Evolutionary conservation across 352 stramenopile genomes (phyloP).

Genomic region (Globisporangium abappressorium): DNA sequence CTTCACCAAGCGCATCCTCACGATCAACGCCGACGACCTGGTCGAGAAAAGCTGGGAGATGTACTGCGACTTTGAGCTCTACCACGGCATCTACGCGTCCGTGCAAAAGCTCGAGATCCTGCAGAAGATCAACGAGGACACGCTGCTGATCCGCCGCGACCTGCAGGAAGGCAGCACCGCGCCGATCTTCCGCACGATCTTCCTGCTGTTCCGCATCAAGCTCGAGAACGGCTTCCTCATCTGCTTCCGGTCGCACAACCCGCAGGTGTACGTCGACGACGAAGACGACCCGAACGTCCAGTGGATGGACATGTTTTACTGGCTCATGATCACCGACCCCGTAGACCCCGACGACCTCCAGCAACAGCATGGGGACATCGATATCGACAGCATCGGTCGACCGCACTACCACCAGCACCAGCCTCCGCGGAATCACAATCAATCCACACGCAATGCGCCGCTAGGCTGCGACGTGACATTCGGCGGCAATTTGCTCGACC

Average conservation of each 20-base stretch:
- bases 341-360: conserved; percentile 2
- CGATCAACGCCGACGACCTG: conserved; percentile 58
- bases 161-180: conserved; percentile 55
- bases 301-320: conserved; percentile 88
- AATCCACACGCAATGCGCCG: neutral
- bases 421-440: conserved; percentile 2
- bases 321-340: conserved; percentile 76
- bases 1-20: conserved; percentile 70
- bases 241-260: conserved; percentile 80
- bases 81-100: conserved; percentile 74
- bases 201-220: conserved; percentile 70
- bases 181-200: conserved; percentile 75
- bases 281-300: conserved; percentile 78
- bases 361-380: neutral
- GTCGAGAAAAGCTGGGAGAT: conserved; percentile 78
- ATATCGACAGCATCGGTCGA: conserved; percentile 10
- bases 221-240: conserved; percentile 71
- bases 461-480: conserved; percentile 31
- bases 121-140: conserved; percentile 77
- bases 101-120: conserved; percentile 79
- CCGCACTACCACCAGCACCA: conserved; percentile 8
- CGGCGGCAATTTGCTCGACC: conserved; percentile 57
- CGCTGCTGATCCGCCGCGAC: conserved; percentile 67
- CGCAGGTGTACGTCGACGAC: conserved; percentile 56
- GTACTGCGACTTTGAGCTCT: conserved; percentile 76